phyloP scores from a whole-genome alignment of 805 yeast species.

The Saturnispora kantuleensis region DNA sequence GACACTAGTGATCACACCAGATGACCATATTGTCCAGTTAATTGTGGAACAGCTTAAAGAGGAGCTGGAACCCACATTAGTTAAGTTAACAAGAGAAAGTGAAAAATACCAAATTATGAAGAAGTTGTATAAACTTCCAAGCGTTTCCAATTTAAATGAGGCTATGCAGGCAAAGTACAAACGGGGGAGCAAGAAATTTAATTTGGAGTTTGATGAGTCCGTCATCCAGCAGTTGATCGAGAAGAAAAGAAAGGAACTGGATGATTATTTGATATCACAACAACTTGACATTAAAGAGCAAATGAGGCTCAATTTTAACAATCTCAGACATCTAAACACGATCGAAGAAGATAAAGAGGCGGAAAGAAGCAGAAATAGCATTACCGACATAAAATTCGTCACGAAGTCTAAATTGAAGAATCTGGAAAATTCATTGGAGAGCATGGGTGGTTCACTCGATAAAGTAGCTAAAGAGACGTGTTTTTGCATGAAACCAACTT shows the following conservation, averaged over 20 bases:
- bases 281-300: slow-evolving; percentile 9
- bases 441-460: no score
- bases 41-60: slow-evolving; percentile 13
- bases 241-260: slow-evolving; percentile 4
- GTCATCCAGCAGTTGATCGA: slow-evolving; percentile 7
- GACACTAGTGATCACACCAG: neutral
- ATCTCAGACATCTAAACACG: slow-evolving; percentile 8
- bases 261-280: neutral
- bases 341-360: slow-evolving; percentile 10
- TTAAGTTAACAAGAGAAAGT: slow-evolving; percentile 13
- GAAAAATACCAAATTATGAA: slow-evolving; percentile 20
- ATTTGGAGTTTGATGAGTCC: slow-evolving; percentile 10
- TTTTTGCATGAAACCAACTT: neutral
- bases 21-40: slow-evolving; percentile 5
- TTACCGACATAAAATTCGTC: neutral
- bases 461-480: no score
- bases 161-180: slow-evolving; percentile 6
- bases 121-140: slow-evolving; percentile 20
- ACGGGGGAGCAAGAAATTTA: slow-evolving; percentile 7
- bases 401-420: no score
- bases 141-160: slow-evolving; percentile 18
- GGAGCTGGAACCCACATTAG: slow-evolving; percentile 19
- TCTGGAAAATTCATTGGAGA: no score
- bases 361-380: neutral
- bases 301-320: slow-evolving; percentile 10